Evolutionary conservation across 1,139 yeast genomes (phyloP).

Genomic region (Barnettozyma hawaiiensis): DNA sequence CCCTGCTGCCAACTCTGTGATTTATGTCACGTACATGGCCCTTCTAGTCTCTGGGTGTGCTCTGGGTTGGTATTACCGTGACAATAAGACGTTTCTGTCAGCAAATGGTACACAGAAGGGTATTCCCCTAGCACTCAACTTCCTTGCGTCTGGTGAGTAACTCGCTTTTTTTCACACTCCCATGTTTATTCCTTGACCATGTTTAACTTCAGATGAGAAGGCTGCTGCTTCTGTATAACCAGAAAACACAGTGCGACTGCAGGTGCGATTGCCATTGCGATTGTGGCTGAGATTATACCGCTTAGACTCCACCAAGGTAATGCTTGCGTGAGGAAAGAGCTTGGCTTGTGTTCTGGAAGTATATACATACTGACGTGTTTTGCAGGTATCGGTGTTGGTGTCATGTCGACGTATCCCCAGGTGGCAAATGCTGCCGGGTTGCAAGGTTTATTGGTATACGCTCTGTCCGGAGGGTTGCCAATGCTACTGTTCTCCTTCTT

Average conservation of each 20-base stretch:
- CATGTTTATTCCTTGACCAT: background rate
- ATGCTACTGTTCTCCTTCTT: constrained; percentile 72
- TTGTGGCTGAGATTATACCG: constrained; percentile 70
- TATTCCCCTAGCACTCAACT: constrained; percentile 76
- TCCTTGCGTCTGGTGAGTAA: constrained; percentile 82
- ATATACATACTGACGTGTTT: constrained; percentile 22
- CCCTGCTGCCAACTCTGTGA: constrained; percentile 68
- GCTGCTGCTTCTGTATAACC: too few relatives aligned
- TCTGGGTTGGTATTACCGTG: constrained; percentile 49
- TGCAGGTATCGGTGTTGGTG: constrained; percentile 85
- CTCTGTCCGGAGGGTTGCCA: constrained; percentile 78
- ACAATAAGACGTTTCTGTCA: constrained; percentile 51
- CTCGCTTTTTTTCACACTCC: constrained; percentile 5
- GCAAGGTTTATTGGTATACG: constrained; percentile 81
- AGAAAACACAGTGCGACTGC: constrained; percentile 15
- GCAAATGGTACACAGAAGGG: constrained; percentile 80
- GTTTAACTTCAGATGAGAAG: constrained; percentile 19
- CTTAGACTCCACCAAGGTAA: constrained; percentile 80
- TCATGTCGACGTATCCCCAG: constrained; percentile 78
- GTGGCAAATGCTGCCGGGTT: constrained; percentile 83
- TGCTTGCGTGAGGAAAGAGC: constrained; percentile 77
- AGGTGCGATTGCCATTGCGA: constrained; percentile 49
- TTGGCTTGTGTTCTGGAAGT: constrained; percentile 17
- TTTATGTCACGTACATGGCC: constrained; percentile 66
- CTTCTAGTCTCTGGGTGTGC: constrained; percentile 55